These are phyloP conservation scores for Colletotrichum eremochloae DNA, from an alignment of 2,329 filamentous ascomycete genomes.

Conservation along the genomic window DNA sequence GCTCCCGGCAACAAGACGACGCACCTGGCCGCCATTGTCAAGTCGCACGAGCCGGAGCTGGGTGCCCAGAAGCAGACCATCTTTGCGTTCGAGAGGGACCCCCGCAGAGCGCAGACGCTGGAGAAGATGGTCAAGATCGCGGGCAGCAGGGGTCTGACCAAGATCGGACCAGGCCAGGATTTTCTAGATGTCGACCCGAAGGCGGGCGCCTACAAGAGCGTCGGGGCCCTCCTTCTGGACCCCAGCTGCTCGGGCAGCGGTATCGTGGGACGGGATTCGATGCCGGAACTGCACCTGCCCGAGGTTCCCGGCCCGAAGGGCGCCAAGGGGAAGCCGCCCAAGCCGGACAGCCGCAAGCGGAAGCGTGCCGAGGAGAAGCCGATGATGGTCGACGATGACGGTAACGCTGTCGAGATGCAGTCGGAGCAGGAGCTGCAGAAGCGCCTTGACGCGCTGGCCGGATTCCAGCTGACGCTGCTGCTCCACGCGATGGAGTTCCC, in stretches of 20 bases:
- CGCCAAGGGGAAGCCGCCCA: slow-evolving; percentile 27
- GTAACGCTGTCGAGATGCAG: slow-evolving; percentile 63
- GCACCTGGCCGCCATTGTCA: slow-evolving; percentile 84
- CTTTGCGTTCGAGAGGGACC: slow-evolving; percentile 85
- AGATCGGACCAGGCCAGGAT: slow-evolving; percentile 80
- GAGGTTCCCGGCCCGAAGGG: slow-evolving; percentile 47
- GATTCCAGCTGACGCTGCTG: slow-evolving; percentile 86
- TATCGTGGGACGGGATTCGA: slow-evolving; percentile 89
- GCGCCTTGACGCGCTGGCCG: slow-evolving; percentile 79
- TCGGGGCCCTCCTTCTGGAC: slow-evolving; percentile 88
- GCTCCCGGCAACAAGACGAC: slow-evolving; percentile 99
- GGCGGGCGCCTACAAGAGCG: slow-evolving; percentile 72
- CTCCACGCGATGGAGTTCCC: slow-evolving; percentile 89
- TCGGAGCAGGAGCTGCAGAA: slow-evolving; percentile 70
- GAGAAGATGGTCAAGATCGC: slow-evolving; percentile 87
- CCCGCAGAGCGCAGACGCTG: slow-evolving; percentile 78
- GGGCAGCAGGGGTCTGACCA: slow-evolving; percentile 75
- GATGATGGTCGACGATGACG: slow-evolving; percentile 68
- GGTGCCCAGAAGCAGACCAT: slow-evolving; percentile 63
- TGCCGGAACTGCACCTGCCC: slow-evolving; percentile 75
- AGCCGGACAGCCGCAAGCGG: slow-evolving; percentile 56
- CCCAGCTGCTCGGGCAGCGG: slow-evolving; percentile 97
- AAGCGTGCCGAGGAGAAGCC: slow-evolving; percentile 54
- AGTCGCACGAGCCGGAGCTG: slow-evolving; percentile 55
- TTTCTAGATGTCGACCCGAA: slow-evolving; percentile 82